phyloP scores from a whole-genome alignment of 345 rosid genomes.

The Orychophragmus violaceus region DNA sequence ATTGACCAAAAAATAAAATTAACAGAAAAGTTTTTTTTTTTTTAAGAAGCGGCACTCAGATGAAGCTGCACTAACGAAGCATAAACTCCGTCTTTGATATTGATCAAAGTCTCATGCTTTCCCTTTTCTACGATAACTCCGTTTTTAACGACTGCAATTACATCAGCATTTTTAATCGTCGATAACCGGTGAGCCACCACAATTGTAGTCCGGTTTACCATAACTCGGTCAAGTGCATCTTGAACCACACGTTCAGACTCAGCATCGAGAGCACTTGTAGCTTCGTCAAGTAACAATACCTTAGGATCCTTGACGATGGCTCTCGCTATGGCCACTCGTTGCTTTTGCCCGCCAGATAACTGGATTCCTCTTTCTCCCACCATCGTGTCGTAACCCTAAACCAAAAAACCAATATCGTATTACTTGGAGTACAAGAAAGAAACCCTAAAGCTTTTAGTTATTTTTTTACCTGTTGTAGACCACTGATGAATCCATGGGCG shows the following conservation, averaged over 20 bases:
- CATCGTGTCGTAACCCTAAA: conserved; percentile 57
- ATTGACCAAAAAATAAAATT: background rate
- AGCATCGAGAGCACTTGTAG: conserved; percentile 70
- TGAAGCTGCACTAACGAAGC: conserved; percentile 63
- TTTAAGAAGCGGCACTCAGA: conserved; percentile 27
- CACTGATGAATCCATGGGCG: conserved; percentile 75
- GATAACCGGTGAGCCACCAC: conserved; percentile 65
- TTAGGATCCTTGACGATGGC: conserved; percentile 69
- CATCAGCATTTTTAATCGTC: conserved; percentile 55
- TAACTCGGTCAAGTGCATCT: conserved; percentile 55
- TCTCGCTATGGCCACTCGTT: conserved; percentile 69
- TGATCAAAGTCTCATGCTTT: conserved; percentile 47
- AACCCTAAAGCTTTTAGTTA: background rate
- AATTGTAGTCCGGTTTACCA: conserved; percentile 55
- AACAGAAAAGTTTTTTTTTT: background rate
- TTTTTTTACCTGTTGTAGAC: conserved; percentile 59
- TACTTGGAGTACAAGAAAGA: conserved; percentile 2
- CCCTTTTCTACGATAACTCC: conserved; percentile 63
- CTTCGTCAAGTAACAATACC: conserved; percentile 63
- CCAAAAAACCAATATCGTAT: conserved; percentile 2
- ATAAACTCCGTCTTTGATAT: conserved; percentile 45
- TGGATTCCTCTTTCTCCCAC: conserved; percentile 76
- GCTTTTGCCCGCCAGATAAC: conserved; percentile 72
- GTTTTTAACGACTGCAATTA: conserved; percentile 55
- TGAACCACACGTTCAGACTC: conserved; percentile 70